Percentiles rank a stretch among this genome's conserved stretches.
Conservation (phyloP, 2,329 filamentous ascomycete species). For the Diaporthe amygdali region DNA sequence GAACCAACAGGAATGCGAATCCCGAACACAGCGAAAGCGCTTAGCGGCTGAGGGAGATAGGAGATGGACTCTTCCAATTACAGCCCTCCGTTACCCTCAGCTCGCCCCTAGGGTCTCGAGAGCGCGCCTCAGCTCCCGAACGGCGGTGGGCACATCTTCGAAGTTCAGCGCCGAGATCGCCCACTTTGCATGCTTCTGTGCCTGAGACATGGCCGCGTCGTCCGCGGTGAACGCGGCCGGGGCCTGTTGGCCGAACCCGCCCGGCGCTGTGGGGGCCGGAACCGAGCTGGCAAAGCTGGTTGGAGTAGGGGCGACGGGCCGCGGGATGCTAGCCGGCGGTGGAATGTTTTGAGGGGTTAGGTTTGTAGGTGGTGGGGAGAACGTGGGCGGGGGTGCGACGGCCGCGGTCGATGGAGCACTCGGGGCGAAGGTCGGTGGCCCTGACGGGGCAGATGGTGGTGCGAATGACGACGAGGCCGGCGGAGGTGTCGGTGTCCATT, state of each 20-base stretch:
- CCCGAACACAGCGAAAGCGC: not conserved
- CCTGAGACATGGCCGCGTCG: conserved; percentile 73
- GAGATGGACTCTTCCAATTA: not conserved
- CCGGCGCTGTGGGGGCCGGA: conserved; percentile 14
- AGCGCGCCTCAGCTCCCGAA: conserved; percentile 81
- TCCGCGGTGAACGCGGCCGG: conserved; percentile 49
- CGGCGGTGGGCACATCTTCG: conserved; percentile 89
- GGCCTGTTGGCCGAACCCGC: conserved; percentile 29
- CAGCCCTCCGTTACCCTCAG: not conserved
- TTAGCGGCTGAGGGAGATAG: not conserved
- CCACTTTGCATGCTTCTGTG: conserved; percentile 96
- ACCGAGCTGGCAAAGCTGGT: not conserved
- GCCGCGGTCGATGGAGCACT: conserved; percentile 32
- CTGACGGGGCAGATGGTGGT: conserved; percentile 32
- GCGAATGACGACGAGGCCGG: conserved; percentile 37
- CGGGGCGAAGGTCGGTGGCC: conserved; percentile 34
- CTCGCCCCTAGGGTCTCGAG: conserved; percentile 70
- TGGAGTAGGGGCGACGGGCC: conserved; percentile 26
- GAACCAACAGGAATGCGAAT: not conserved
- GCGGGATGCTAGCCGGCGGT: conserved; percentile 26
- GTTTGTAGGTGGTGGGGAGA: conserved; percentile 27
- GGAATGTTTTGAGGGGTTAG: conserved; percentile 24
- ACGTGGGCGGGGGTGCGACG: conserved; percentile 34
- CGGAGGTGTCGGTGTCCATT: conserved; percentile 32
- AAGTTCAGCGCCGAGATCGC: conserved; percentile 97